Evolutionary conservation across 805 yeast species (phyloP), one percentile per base, ranked within the genome.

Genomic region (Saturnispora serradocipensis): DNA sequence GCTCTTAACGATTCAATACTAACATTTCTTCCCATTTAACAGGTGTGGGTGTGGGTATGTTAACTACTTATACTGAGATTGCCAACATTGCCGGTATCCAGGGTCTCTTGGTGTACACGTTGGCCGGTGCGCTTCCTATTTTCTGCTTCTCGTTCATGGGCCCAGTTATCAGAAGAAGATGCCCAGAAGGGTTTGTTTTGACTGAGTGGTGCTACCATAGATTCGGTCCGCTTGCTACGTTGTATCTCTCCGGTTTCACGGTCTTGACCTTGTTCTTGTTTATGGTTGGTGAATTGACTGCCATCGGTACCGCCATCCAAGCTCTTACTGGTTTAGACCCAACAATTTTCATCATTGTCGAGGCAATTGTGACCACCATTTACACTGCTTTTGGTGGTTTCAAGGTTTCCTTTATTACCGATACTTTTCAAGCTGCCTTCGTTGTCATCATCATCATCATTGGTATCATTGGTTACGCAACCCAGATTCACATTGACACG

Each of bases 131-230:
- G 1, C 66, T 90, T 46, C 97, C 97, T 4, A 83, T 90, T 68
- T 73, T 86, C 54, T 67, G 87, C n/a, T 90, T 90, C 72, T 87
- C 93, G 0, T 76, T 77, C 49, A 68, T 86, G 53, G 97, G 97
- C 0, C 97, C 97, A 1, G 63, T 81, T 9, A 82, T 90, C 53
- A 74, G 96, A 57, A 76, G 72, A 53, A 76, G 77, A 58, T 86
- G 95, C 59, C 97, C 97, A 0, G 80, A 86, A 8, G 97, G 97
- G 3, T 90, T 90, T 65, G 89, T 90, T 27, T 70, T 90, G 58
- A 88, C 96, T 4, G 96, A 90, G 64, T 90, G 97, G 97, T 91
- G 88, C n/a, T 78, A 87, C 62, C 79, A 78, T 45, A 72, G 97
- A 58, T 90, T 76, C 64, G 97, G 97, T 2, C 63, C 73, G 5